Evolutionary conservation across 1,284 basidiomycete genomes (phyloP).

Genomic region (Irpex sp.): DNA sequence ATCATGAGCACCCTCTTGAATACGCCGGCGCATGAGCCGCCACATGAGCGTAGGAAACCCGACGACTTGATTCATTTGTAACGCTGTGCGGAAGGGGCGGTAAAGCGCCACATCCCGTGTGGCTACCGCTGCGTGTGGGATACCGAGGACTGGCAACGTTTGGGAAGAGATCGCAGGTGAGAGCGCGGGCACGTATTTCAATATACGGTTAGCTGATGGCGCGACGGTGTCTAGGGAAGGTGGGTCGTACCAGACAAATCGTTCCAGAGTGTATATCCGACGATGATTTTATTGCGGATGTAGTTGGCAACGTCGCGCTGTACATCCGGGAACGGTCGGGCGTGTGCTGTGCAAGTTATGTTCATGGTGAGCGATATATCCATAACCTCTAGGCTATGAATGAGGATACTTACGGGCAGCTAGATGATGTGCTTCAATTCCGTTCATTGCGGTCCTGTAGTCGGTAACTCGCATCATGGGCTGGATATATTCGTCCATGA

Average conservation of each 20-base stretch:
- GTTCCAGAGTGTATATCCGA: constrained; percentile 75
- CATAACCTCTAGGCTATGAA: neutral
- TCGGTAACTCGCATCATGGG: constrained; percentile 72
- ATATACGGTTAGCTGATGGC: neutral
- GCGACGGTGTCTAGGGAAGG: neutral
- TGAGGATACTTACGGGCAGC: constrained; percentile 18
- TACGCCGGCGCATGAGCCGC: constrained; percentile 73
- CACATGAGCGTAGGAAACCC: constrained; percentile 75
- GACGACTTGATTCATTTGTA: constrained; percentile 56
- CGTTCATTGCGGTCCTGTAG: constrained; percentile 69
- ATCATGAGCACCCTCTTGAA: constrained; percentile 66
- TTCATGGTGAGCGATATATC: neutral
- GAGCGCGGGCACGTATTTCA: neutral
- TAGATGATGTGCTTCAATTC: constrained; percentile 57
- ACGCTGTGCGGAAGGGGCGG: constrained; percentile 70
- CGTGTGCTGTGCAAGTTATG: constrained; percentile 19
- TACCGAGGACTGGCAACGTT: constrained; percentile 59
- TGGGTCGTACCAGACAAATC: constrained; percentile 62
- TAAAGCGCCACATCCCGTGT: constrained; percentile 82
- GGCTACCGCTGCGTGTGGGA: constrained; percentile 72
- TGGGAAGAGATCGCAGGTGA: neutral
- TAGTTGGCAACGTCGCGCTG: constrained; percentile 61
- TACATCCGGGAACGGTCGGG: constrained; percentile 52
- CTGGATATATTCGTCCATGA: constrained; percentile 61
- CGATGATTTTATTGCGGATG: constrained; percentile 63